Evolutionary conservation across 208 protist genomes (phyloP).

Genomic region (Chromosphaera perkinsii): DNA sequence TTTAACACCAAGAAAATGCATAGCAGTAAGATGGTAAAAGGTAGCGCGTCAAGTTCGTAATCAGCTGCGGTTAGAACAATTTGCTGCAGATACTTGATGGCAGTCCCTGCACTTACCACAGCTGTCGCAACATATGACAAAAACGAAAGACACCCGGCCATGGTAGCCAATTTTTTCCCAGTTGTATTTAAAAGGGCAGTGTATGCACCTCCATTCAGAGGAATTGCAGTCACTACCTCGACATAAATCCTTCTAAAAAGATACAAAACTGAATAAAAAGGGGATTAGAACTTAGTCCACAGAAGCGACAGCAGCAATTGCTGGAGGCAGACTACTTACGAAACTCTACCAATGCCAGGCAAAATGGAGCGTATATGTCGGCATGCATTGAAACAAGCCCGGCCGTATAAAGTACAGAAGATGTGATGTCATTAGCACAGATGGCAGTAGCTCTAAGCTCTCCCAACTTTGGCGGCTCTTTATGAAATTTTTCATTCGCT

Average conservation of each 20-base stretch:
- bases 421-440: conserved; percentile 28
- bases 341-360: too few species aligned
- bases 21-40: conserved; percentile 55
- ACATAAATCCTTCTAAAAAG: conserved; percentile 46
- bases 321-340: too few species aligned
- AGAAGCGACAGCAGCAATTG: too few species aligned
- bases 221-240: conserved; percentile 68
- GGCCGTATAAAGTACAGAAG: conserved; percentile 11
- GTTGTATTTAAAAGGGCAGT: conserved; percentile 72
- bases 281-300: too few species aligned
- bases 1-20: conserved; percentile 56
- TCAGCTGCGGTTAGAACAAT: too few species aligned
- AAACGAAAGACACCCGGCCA: conserved; percentile 59
- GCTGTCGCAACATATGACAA: conserved; percentile 71
- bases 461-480: too few species aligned
- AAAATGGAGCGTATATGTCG: too few species aligned
- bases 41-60: conserved; percentile 41
- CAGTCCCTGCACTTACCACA: conserved; percentile 53
- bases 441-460: conserved; percentile 30
- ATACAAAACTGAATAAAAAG: too few species aligned
- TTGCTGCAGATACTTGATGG: conserved; percentile 55
- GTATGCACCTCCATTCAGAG: conserved; percentile 74
- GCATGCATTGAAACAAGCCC: conserved; percentile 16
- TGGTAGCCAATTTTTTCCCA: conserved; percentile 56
- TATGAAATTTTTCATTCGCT: too few species aligned